A percentile compares a stretch with the other conserved stretches of the same genome.
Evolutionary conservation across 176 grass and related monocot species (phyloP).

Genomic region (Triticum aestivum): DNA sequence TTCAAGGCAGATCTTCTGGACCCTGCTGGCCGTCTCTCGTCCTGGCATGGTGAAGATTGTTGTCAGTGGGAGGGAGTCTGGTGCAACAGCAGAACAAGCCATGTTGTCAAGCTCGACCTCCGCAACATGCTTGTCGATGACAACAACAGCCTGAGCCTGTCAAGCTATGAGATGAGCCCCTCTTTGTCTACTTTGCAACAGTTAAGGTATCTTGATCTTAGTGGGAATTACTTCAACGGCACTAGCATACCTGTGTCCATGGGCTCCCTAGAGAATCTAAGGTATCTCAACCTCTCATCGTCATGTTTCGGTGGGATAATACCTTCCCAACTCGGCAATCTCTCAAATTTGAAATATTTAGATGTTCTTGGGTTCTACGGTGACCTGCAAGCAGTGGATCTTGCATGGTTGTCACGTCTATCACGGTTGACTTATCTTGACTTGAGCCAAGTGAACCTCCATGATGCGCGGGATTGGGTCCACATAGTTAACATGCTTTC

Average conservation of each 20-base stretch:
- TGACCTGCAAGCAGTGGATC: neutral
- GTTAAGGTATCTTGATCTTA: neutral
- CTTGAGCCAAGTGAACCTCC: neutral
- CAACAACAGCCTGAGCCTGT: neutral
- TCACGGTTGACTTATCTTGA: neutral
- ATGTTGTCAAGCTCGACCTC: neutral
- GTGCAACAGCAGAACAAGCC: neutral
- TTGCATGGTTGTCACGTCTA: neutral
- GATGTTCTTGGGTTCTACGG: too few relatives aligned
- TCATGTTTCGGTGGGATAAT: neutral
- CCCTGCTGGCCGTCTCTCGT: neutral
- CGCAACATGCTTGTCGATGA: neutral
- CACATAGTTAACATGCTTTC: neutral
- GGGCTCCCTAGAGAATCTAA: neutral
- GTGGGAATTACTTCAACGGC: neutral
- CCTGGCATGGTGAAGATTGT: neutral
- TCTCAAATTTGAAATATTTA: neutral
- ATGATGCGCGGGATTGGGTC: neutral
- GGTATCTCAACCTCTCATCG: neutral
- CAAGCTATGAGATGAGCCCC: neutral
- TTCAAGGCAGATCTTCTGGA: neutral
- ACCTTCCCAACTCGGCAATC: neutral
- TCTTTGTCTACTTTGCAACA: neutral
- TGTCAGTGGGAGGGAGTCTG: neutral
- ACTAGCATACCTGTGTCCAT: neutral